Evolutionary conservation across 805 yeast species (phyloP), one percentile per base, ranked within the genome.

Genomic region (Metschnikowia continentalis): DNA sequence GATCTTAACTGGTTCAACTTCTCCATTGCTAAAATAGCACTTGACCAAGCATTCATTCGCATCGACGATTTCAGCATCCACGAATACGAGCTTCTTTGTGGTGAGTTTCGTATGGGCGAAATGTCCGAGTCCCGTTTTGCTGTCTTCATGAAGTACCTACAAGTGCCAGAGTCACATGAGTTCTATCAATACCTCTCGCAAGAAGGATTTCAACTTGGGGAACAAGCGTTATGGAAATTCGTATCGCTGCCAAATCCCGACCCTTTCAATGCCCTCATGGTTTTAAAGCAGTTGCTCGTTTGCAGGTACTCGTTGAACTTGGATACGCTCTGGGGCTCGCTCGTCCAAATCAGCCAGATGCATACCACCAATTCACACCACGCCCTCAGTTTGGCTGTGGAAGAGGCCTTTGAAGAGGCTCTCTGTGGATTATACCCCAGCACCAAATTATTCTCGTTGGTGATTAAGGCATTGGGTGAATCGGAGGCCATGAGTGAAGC

Each of bases 1-100:
- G 68, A 68, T 4, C 53, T 65, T 33, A 68, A 74, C 46, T 74
- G 79, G 72, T 69, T 71, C 56, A 72, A 65, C 60, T 71, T 63
- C 53, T 75, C 65, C 61, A 58, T 65, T 23, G 71, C 71, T 6
- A 67, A 52, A 22, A 50, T 50, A 35, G 45, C 63, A 17, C 38
- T 57, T 19, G 53, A 48, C 11, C 45, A 48, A 14, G 60, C 56
- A 5, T 42, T 38, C 6, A 48, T 48, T 8, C 51, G 44, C 14
- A 35, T 42, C 5, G 59, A 53, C 5, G 58, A 56, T 1, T 53
- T 41, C 35, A 44, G 49, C 19, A 50, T 47, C 37, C 7, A 59
- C 11, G 55, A 55, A 19, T 68, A 63, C 43, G 53, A 54, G 26
- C 35, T 22, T 1, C 41, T 63, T 4, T 62, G 65, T 42, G 49